Evolutionary conservation across 2,329 filamentous ascomycete species (phyloP), one percentile per base, ranked within the genome.

Genomic region (Chrysoporthe austroafricana): DNA sequence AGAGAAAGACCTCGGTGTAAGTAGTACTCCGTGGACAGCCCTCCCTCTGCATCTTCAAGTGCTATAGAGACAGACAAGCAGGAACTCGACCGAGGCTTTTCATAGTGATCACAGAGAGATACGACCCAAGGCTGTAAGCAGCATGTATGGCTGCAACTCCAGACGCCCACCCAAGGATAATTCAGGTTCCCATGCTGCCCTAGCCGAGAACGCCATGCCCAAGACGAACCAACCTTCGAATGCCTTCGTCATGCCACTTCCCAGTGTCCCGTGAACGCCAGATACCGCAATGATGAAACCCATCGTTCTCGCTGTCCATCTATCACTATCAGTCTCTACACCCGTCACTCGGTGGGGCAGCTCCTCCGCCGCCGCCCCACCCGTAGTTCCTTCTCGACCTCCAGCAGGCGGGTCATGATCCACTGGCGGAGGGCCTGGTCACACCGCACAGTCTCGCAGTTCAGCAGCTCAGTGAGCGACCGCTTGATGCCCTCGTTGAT

Each of bases 401-500:
- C 85, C 83, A 89, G 84, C 36, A 89, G 78, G 16, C 86, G 79
- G 26, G 83, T 81, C 75, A 88, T 86, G 44, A 88, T 84, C 83
- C 85, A 88, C 69, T 82, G 85, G 60, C 86, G 84, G 73, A 86
- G 84, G 1, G 80, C 78, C 39, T 78, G 76, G 69, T 88, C 84
- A 58, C 75, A 77, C 54, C 85, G 84, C 18, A 87, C 84, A 48
- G 82, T 78, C 34, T 85, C 83, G 76, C 85, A 88, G 77, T 88
- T 89, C 72, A 89, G 82, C 16, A 89, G 81, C 75, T 88, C 86
- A 6, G 86, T 89, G 72, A 89, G 74, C 2, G 85, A 84, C 43
- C 85, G 82, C 78, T 89, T 89, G 78, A 89, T 86, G 72, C 84
- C 82, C 76, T 88, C 86, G 76, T 87, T 87, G 76, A 88, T 83